Percentiles rank a stretch among this genome's conserved stretches.
Evolutionary conservation across 2,329 filamentous ascomycete species (phyloP).

Genomic region (Clarireedia paspali): DNA sequence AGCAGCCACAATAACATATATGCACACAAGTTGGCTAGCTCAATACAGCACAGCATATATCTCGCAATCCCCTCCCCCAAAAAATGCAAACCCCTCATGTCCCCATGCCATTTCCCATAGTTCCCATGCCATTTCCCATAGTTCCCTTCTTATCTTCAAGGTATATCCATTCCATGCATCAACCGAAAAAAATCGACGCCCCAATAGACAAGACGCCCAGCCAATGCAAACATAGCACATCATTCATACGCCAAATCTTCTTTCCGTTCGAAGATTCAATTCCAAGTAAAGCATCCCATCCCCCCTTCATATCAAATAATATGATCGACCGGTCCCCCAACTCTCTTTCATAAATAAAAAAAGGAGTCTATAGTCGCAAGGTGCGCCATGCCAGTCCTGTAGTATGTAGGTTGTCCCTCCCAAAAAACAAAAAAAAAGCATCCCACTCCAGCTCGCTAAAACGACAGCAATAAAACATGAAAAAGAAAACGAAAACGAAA

Average conservation of each 20-base stretch:
- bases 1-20: too few species aligned
- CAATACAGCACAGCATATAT: too few species aligned
- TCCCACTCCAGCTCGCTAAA: background rate
- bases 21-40: too few species aligned
- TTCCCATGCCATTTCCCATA: too few species aligned
- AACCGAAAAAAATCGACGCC: too few species aligned
- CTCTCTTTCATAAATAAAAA: background rate
- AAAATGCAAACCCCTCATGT: too few species aligned
- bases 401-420: background rate
- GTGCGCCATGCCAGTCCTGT: constrained; percentile 10
- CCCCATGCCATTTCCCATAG: too few species aligned
- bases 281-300: background rate
- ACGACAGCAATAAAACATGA: background rate
- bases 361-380: constrained; percentile 13
- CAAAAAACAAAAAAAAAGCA: background rate
- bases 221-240: background rate
- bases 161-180: too few species aligned
- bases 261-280: background rate
- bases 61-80: too few species aligned
- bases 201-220: too few species aligned
- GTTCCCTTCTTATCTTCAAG: too few species aligned
- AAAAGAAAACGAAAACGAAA: background rate
- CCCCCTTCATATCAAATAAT: background rate
- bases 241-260: background rate
- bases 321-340: background rate